These are phyloP conservation scores for Colletotrichum chlorophyti DNA, from an alignment of 2,329 filamentous ascomycete genomes.

Conservation along the genomic window DNA sequence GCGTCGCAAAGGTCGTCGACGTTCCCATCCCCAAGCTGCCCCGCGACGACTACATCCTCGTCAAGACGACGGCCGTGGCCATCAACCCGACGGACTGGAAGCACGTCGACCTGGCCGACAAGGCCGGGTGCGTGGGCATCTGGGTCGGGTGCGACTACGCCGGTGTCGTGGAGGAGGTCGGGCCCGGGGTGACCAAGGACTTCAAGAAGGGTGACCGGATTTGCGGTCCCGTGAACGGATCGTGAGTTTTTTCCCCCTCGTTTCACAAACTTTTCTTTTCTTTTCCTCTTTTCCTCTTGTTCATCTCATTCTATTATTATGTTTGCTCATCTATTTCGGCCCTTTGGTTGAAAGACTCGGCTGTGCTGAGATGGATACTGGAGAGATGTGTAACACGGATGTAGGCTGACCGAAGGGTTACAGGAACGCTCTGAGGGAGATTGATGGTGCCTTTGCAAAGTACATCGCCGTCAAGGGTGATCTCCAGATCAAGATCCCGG, in stretches of 20 bases:
- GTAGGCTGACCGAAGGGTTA: neutral
- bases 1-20: conserved; percentile 39
- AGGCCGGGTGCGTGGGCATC: conserved; percentile 28
- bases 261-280: too few relatives aligned
- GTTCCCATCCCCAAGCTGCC: conserved; percentile 30
- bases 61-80: conserved; percentile 43
- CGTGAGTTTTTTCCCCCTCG: conserved; percentile 25
- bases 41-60: conserved; percentile 39
- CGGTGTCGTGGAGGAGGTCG: conserved; percentile 54
- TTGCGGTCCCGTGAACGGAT: conserved; percentile 46
- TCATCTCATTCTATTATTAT: too few relatives aligned
- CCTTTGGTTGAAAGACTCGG: neutral
- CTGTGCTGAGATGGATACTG: too few relatives aligned
- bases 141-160: conserved; percentile 53
- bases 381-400: neutral
- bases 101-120: conserved; percentile 34
- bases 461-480: conserved; percentile 46
- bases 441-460: conserved; percentile 51
- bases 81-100: conserved; percentile 47
- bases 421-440: conserved; percentile 33
- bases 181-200: conserved; percentile 46
- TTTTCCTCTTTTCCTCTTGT: too few relatives aligned
- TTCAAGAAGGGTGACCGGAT: conserved; percentile 57
- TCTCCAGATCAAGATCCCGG: conserved; percentile 51
- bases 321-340: too few relatives aligned